These are phyloP conservation scores for Wickerhamiella alocasiicola DNA, from an alignment of 805 yeast genomes.

Conservation along the genomic window DNA sequence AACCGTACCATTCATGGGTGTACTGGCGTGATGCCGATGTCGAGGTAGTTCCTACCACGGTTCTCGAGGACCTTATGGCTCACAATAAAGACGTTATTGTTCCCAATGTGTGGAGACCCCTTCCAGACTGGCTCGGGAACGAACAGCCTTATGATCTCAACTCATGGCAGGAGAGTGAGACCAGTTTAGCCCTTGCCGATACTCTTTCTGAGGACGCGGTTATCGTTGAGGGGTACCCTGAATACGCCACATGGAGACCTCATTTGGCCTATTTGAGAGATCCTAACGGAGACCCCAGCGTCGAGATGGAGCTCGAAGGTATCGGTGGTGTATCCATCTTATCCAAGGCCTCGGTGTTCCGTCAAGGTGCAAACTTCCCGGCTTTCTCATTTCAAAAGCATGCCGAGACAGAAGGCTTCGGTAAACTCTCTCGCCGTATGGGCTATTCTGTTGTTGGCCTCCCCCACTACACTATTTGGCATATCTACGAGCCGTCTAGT, in stretches of 20 bases:
- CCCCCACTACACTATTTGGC: slow-evolving; percentile 95
- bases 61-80: slow-evolving; percentile 84
- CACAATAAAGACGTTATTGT: slow-evolving; percentile 86
- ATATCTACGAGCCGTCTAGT: slow-evolving; percentile 85
- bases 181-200: slow-evolving; percentile 38
- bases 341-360: slow-evolving; percentile 71
- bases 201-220: slow-evolving; percentile 80
- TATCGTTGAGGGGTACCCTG: slow-evolving; percentile 96
- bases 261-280: slow-evolving; percentile 87
- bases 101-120: slow-evolving; percentile 96
- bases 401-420: slow-evolving; percentile 96
- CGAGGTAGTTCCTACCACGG: slow-evolving; percentile 75
- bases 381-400: slow-evolving; percentile 91
- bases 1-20: slow-evolving; percentile 90
- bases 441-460: slow-evolving; percentile 77
- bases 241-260: slow-evolving; percentile 95
- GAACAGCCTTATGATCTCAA: slow-evolving; percentile 94
- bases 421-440: slow-evolving; percentile 76
- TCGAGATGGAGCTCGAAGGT: slow-evolving; percentile 85
- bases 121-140: slow-evolving; percentile 77
- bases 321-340: slow-evolving; percentile 93
- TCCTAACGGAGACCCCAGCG: slow-evolving; percentile 70
- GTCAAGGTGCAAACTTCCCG: slow-evolving; percentile 84
- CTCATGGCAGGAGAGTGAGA: slow-evolving; percentile 85
- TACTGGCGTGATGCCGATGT: slow-evolving; percentile 98